Evolutionary conservation across 2,329 filamentous ascomycete genomes (phyloP).

Genomic region (Phaeosphaeriaceae sp.): DNA sequence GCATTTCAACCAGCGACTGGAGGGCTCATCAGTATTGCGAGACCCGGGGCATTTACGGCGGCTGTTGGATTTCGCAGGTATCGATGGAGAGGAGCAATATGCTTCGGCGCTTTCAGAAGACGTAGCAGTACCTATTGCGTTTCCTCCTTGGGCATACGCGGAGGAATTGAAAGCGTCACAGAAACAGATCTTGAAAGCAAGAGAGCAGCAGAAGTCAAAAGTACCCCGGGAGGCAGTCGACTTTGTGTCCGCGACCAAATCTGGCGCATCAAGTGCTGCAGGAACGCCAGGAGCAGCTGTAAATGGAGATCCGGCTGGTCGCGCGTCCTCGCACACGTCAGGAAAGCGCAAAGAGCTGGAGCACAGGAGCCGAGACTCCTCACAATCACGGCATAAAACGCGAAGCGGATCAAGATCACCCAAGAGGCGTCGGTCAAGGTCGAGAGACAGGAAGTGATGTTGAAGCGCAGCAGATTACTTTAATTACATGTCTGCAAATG

Average conservation of each 20-base stretch:
- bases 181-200: slow-evolving; percentile 44
- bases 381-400: slow-evolving; percentile 21
- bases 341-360: slow-evolving; percentile 43
- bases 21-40: slow-evolving; percentile 69
- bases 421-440: slow-evolving; percentile 35
- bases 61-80: slow-evolving; percentile 72
- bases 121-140: slow-evolving; percentile 49
- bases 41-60: slow-evolving; percentile 78
- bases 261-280: slow-evolving; percentile 30
- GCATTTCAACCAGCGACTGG: slow-evolving; percentile 80
- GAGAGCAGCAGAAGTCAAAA: slow-evolving; percentile 39
- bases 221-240: slow-evolving; percentile 39
- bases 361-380: slow-evolving; percentile 32
- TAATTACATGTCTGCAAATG: not conserved
- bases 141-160: slow-evolving; percentile 53
- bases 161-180: slow-evolving; percentile 52
- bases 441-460: slow-evolving; percentile 20
- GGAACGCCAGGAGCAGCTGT: slow-evolving; percentile 28
- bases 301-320: slow-evolving; percentile 15
- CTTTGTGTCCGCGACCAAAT: slow-evolving; percentile 41
- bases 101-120: slow-evolving; percentile 60
- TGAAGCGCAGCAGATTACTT: not conserved
- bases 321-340: slow-evolving; percentile 17
- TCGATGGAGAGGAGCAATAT: slow-evolving; percentile 67
- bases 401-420: slow-evolving; percentile 39